These are phyloP conservation scores for Phytophthora citricola DNA, from an alignment of 352 stramenopile species.

Conservation along the genomic window DNA sequence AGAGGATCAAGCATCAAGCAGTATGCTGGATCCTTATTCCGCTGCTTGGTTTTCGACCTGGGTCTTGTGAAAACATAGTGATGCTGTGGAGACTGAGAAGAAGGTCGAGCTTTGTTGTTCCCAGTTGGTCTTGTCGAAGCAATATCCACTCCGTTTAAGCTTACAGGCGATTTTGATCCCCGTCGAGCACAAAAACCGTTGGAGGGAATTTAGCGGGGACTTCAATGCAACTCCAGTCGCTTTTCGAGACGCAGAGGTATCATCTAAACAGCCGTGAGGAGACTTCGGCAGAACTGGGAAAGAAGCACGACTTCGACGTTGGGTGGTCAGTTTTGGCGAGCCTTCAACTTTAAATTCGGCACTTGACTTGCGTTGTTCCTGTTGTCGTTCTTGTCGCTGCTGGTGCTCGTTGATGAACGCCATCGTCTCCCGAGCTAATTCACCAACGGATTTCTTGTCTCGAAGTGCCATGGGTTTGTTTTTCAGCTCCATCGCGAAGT, in stretches of 20 bases:
- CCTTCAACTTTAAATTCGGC: slow-evolving; percentile 3
- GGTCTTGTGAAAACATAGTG: slow-evolving; percentile 62
- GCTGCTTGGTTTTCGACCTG: slow-evolving; percentile 37
- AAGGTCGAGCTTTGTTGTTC: slow-evolving; percentile 22
- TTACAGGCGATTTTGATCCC: slow-evolving; percentile 26
- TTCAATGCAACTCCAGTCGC: neutral
- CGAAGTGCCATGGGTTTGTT: slow-evolving; percentile 37
- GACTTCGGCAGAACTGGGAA: slow-evolving; percentile 31
- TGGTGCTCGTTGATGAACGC: slow-evolving; percentile 54
- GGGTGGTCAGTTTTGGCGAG: slow-evolving; percentile 9
- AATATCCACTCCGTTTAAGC: slow-evolving; percentile 41
- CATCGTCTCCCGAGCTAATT: slow-evolving; percentile 69
- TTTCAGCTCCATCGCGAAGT: slow-evolving; percentile 66
- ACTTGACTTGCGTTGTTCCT: slow-evolving; percentile 21
- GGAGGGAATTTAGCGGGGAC: neutral
- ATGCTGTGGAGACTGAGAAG: slow-evolving; percentile 16
- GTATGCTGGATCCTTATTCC: slow-evolving; percentile 29
- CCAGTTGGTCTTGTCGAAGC: slow-evolving; percentile 40
- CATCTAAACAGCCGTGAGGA: slow-evolving; percentile 11
- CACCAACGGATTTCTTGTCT: slow-evolving; percentile 61
- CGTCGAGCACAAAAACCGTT: slow-evolving; percentile 23
- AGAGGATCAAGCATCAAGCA: slow-evolving; percentile 74
- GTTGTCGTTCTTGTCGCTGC: slow-evolving; percentile 26
- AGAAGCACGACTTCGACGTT: slow-evolving; percentile 6
- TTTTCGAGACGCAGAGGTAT: neutral